These are phyloP conservation scores for Pseudoscleropodium purum DNA, from an alignment of 225 moss, liverwort and hornwort species.

Conservation along the genomic window DNA sequence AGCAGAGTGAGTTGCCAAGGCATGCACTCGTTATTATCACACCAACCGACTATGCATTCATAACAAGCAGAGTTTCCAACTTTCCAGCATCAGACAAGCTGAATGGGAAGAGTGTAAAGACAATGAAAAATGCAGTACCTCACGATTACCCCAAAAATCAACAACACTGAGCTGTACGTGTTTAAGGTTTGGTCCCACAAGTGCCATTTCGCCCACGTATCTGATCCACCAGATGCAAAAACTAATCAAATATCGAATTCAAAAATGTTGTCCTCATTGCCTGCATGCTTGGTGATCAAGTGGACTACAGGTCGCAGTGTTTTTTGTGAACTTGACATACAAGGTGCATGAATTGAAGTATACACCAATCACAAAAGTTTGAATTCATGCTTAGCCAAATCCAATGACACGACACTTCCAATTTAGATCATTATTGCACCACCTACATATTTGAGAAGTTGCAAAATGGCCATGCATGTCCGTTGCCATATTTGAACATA, in stretches of 20 bases:
- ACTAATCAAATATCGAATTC: background rate
- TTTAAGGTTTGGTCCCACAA: conserved; percentile 43
- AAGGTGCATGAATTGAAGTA: background rate
- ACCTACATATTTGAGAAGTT: background rate
- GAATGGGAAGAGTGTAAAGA: background rate
- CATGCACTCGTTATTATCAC: too few species aligned
- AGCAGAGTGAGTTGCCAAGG: conserved; percentile 8
- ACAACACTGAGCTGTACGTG: conserved; percentile 69
- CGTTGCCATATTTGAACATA: background rate
- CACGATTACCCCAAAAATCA: conserved; percentile 95
- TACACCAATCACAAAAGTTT: background rate
- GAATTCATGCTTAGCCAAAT: background rate
- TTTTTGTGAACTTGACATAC: background rate
- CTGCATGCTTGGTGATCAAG: background rate
- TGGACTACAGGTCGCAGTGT: background rate
- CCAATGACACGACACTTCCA: background rate
- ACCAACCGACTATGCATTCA: background rate
- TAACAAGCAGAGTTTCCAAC: background rate
- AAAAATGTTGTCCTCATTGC: background rate
- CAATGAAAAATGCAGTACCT: conserved; percentile 39
- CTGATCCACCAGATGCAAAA: conserved; percentile 26
- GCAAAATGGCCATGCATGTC: background rate
- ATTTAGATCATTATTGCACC: background rate
- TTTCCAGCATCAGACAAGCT: background rate
- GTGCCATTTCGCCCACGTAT: conserved; percentile 84